These are phyloP conservation scores for Flaveria linearis DNA, from an alignment of 129 eudicot species.

Conservation along the genomic window DNA sequence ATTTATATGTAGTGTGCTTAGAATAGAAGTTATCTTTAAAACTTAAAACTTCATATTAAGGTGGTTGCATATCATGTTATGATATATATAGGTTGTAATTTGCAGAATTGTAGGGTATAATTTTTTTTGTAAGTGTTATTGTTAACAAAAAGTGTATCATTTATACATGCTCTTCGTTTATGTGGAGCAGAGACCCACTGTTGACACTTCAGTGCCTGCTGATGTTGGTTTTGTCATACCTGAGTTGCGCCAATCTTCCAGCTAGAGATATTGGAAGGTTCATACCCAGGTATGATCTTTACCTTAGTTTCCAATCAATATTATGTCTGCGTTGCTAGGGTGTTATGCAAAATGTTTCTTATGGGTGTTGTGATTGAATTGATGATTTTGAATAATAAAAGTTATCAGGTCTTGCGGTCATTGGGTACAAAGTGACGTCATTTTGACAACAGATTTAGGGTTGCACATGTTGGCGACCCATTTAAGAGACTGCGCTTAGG, in stretches of 20 bases:
- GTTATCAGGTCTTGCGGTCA: conserved; percentile 2
- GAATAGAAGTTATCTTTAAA: too few relatives aligned
- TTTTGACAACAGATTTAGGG: background rate
- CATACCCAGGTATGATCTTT: background rate
- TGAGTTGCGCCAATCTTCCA: conserved; percentile 66
- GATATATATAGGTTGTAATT: too few relatives aligned
- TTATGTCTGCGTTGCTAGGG: background rate
- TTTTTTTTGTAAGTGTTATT: too few relatives aligned
- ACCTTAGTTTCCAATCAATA: background rate
- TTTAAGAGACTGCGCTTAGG: too few relatives aligned
- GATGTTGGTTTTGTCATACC: conserved; percentile 97
- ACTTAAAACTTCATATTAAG: too few relatives aligned
- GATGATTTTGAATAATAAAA: conserved; percentile 18
- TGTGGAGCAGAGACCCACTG: conserved; percentile 89
- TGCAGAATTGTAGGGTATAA: too few relatives aligned
- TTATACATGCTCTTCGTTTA: conserved; percentile 37
- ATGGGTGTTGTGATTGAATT: conserved; percentile 12
- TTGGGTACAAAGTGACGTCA: background rate
- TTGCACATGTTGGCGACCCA: too few relatives aligned
- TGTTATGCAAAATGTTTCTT: conserved; percentile 14
- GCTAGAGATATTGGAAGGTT: conserved; percentile 17
- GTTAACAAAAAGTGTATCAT: too few relatives aligned
- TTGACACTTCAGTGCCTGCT: conserved; percentile 84
- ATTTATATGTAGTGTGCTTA: too few relatives aligned
- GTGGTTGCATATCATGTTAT: too few relatives aligned